Percentiles rank a stretch among this genome's conserved stretches.
phyloP scores from a whole-genome alignment of 306 rosid species.

The Oemleria cerasiformis region DNA sequence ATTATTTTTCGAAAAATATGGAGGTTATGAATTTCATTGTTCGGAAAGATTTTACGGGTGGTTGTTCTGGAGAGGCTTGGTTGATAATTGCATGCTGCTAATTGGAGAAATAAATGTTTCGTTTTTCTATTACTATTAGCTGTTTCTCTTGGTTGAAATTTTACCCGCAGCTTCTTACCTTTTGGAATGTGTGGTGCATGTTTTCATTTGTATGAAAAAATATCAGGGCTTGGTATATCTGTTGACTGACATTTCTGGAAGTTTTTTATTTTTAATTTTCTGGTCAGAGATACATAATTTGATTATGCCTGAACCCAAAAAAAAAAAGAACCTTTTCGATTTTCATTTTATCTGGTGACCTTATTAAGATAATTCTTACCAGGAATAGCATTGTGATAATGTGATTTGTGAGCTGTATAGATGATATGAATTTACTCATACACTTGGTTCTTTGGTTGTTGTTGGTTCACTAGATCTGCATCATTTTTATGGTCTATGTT shows the following conservation, averaged over 20 bases:
- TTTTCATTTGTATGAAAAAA: background rate
- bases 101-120: background rate
- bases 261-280: background rate
- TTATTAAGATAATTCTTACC: background rate
- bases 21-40: too few relatives aligned
- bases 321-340: background rate
- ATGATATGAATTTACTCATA: background rate
- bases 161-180: background rate
- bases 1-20: background rate
- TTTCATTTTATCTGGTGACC: background rate
- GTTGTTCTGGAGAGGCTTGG: background rate
- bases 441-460: background rate
- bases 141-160: constrained; percentile 1
- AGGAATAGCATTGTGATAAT: background rate
- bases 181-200: background rate
- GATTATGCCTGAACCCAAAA: too few relatives aligned
- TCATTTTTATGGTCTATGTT: background rate
- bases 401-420: background rate
- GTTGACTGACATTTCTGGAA: background rate
- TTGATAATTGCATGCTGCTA: background rate
- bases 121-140: constrained; percentile 1
- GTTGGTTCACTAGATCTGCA: background rate
- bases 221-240: too few relatives aligned
- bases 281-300: too few relatives aligned
- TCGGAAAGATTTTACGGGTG: too few relatives aligned